These are phyloP conservation scores for Sphaerostilbella broomeana DNA, from an alignment of 2,329 filamentous ascomycete species.

Conservation along the genomic window DNA sequence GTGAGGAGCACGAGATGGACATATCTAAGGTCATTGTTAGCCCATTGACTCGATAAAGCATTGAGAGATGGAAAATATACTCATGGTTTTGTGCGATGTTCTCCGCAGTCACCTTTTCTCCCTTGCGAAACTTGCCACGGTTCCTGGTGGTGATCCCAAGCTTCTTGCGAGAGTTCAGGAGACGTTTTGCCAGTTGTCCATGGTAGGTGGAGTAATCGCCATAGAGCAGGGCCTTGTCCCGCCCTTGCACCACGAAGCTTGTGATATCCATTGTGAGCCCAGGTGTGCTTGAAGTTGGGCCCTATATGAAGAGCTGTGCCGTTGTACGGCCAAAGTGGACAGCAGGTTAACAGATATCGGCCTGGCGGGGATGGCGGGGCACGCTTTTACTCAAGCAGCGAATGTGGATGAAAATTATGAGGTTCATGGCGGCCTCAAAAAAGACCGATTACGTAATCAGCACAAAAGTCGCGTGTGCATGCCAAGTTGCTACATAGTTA, in stretches of 20 bases:
- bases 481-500: too few species aligned
- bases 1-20: constrained; percentile 74
- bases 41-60: not conserved
- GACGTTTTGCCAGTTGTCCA: constrained; percentile 67
- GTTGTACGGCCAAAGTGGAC: too few species aligned
- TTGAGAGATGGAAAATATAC: constrained; percentile 39
- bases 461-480: too few species aligned
- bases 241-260: constrained; percentile 67
- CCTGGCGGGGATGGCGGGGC: too few species aligned
- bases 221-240: constrained; percentile 77
- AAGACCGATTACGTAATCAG: too few species aligned
- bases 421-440: too few species aligned
- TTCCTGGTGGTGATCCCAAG: constrained; percentile 77
- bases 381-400: too few species aligned
- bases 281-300: too few species aligned
- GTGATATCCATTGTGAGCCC: constrained; percentile 73
- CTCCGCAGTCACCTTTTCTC: constrained; percentile 62
- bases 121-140: constrained; percentile 76
- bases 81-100: constrained; percentile 69
- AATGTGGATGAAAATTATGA: too few species aligned
- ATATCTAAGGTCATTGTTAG: constrained; percentile 45
- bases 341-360: too few species aligned
- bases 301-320: too few species aligned
- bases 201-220: constrained; percentile 87
- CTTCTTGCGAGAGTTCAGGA: constrained; percentile 79